phyloP scores from a whole-genome alignment of 768 basidiomycete species.

The Tulasnella sp. region DNA sequence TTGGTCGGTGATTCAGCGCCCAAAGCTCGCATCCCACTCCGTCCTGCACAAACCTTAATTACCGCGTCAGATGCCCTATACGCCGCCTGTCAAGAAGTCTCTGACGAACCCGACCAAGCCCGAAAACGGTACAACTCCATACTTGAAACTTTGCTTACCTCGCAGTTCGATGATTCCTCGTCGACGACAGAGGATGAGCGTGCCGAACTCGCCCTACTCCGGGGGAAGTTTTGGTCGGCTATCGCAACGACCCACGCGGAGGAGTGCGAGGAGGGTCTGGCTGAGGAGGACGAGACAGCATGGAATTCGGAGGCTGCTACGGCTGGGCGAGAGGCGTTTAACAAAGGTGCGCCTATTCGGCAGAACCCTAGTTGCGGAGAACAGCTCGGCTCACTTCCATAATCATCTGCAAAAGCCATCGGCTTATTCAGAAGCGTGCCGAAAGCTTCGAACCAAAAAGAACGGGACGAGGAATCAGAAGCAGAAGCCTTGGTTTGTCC shows the following conservation, averaged over 20 bases:
- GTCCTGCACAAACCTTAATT: constrained; percentile 61
- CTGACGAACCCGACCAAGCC: constrained; percentile 47
- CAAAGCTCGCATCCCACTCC: constrained; percentile 59
- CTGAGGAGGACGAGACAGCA: constrained; percentile 59
- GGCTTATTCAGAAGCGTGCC: background rate
- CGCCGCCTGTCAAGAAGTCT: constrained; percentile 67
- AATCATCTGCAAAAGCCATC: background rate
- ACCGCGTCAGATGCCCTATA: constrained; percentile 51
- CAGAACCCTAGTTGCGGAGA: background rate
- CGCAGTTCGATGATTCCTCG: background rate
- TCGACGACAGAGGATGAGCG: background rate
- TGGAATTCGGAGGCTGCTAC: constrained; percentile 56
- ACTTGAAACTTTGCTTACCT: background rate
- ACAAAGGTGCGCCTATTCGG: background rate
- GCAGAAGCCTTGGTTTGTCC: background rate
- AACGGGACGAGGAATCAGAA: background rate
- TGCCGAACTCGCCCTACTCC: background rate
- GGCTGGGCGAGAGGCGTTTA: constrained; percentile 55
- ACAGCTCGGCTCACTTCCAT: background rate
- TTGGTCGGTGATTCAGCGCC: constrained; percentile 18
- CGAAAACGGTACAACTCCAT: constrained; percentile 1
- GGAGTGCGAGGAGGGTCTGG: constrained; percentile 49
- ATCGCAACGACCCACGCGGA: background rate
- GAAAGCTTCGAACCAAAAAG: background rate
- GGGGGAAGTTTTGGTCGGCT: background rate